These are phyloP conservation scores for Omphalotus olearius DNA, from an alignment of 1,284 basidiomycete species.

Conservation along the genomic window DNA sequence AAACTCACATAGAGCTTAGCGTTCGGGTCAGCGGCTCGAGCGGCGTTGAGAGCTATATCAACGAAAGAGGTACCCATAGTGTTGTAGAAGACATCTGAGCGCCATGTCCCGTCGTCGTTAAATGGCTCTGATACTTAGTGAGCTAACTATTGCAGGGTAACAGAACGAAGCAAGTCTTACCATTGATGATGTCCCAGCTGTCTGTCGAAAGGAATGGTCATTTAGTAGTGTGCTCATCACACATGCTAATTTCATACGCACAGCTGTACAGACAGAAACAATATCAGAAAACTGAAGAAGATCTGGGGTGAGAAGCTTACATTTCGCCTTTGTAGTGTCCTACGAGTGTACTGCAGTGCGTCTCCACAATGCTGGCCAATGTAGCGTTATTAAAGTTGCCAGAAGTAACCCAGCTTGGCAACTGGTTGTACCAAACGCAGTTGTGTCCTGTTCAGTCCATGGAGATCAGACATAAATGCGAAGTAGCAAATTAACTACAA, in stretches of 20 bases:
- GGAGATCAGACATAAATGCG: slow-evolving; percentile 1
- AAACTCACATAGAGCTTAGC: slow-evolving; percentile 36
- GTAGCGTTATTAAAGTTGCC: slow-evolving; percentile 38
- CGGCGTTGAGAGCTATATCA: slow-evolving; percentile 35
- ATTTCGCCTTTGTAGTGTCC: slow-evolving; percentile 47
- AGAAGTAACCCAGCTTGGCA: slow-evolving; percentile 46
- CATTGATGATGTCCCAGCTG: slow-evolving; percentile 36
- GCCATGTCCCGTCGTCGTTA: slow-evolving; percentile 40
- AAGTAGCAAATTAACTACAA: neutral
- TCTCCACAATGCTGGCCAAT: slow-evolving; percentile 40
- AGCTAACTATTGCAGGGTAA: slow-evolving; percentile 4
- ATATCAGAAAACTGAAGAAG: neutral
- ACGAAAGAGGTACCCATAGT: slow-evolving; percentile 34
- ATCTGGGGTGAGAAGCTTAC: slow-evolving; percentile 29
- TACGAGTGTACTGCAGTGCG: slow-evolving; percentile 45
- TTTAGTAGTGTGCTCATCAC: neutral
- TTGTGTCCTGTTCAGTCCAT: slow-evolving; percentile 32
- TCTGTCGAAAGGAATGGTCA: slow-evolving; percentile 12
- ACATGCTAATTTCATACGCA: slow-evolving; percentile 11
- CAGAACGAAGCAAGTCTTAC: slow-evolving; percentile 20
- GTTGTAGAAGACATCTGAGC: slow-evolving; percentile 32
- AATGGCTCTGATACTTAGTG: slow-evolving; percentile 37
- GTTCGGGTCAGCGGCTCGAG: slow-evolving; percentile 35
- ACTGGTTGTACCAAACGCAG: slow-evolving; percentile 55
- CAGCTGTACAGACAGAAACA: slow-evolving; percentile 15